Base-by-base conservation (phyloP, 139 green algal genomes). In the Tetradesmus lagerheimii region DNA sequence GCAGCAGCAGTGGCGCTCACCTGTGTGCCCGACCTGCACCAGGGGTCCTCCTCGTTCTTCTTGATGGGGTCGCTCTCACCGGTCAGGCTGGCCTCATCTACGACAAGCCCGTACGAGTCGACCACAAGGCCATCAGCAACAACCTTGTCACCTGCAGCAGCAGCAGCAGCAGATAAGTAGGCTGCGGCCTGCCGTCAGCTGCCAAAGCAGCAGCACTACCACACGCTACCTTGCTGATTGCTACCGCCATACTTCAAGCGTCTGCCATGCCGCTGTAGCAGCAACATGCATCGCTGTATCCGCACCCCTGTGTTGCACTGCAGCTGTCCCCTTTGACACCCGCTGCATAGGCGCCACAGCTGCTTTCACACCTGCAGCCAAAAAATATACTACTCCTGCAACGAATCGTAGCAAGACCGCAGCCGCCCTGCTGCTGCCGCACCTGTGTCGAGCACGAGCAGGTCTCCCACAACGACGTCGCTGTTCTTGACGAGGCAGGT, bases 21-120 rank as follows among this genome's bases (percentile, higher is more conserved):
- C 66, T 76, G 66, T 20, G 29, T 76, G 66, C 27, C 66, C 1
- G 66, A 2, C 66, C 29, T 34, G 23, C 62, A 74, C 23, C 1
- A 57, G 11, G 45, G 45, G 45, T 16, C 25, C 62, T 34, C 62
- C 5, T 95, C 92, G 8, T 92, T 86, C 92, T 99, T 99, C 35
- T 97, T 95, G 82, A 98, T 95, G 35, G 96, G 96, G 78, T 99
- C 97, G 12, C 91, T 95, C 92, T 99, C 98, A 5, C 82, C 82
- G 1, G 98, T 99, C 11, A 99, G 93, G 9, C 93, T 97, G 0
- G 98, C 96, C 93, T 99, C 97, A 80, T 99, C 97, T 12, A 98
- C 83, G 11, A 97, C 88, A 50, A 99, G 93, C 31, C 92, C 92
- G 83, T 98, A 94, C 25, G 85, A 91, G 41, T 97, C 92, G 20